Base-by-base conservation (phyloP, 345 rosid species). In the Gossypium anomalum region DNA sequence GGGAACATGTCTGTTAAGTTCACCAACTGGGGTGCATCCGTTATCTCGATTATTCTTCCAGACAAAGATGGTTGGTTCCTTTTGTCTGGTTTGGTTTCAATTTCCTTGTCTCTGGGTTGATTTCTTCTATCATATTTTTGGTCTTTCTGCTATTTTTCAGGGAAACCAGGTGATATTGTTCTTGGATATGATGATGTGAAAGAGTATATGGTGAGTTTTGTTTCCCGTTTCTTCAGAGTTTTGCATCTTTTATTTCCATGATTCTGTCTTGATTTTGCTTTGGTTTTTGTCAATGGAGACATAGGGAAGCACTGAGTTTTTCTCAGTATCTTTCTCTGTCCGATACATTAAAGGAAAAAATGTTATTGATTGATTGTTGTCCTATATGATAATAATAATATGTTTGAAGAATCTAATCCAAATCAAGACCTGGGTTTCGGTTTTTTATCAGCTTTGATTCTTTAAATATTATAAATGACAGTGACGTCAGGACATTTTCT, bases 11-110 rank as follows among this genome's bases (percentile, higher is more conserved):
- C 89, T 20, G 58, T 89, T 64, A 90, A 88, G 56, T 71, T 95
- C 48, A 91, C 98, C 75, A 93, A 93, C 71, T 90, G 91, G 88
- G 97, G 98, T 64, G 99, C 99, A 70, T 89, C 83, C 45, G 62
- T 91, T 43, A 82, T 91, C 70, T 95, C 97, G 56, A 70, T 95
- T 22, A 57, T 82, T 78, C 83, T 93, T 63, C 98, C 98, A 2
- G 97, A 93, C 82, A 95, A 83, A 87, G 17, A 88, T 68, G 98
- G 99, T 95, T 59, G 19, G 49, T 52, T 43, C 70, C 8, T 16
- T 2, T 22, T 65, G n/a, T 17, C 17, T 14, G 19, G 9, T 29
- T 12, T 61, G 66, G 4, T 15, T 57, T 73, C 41, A 4, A 58
- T 72, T 58, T 43, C 60, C 10, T 44, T 20, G 8, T n/a, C 17